phyloP scores from a whole-genome alignment of 164 flowering plant genomes.

The Magnolia changhungtana region DNA sequence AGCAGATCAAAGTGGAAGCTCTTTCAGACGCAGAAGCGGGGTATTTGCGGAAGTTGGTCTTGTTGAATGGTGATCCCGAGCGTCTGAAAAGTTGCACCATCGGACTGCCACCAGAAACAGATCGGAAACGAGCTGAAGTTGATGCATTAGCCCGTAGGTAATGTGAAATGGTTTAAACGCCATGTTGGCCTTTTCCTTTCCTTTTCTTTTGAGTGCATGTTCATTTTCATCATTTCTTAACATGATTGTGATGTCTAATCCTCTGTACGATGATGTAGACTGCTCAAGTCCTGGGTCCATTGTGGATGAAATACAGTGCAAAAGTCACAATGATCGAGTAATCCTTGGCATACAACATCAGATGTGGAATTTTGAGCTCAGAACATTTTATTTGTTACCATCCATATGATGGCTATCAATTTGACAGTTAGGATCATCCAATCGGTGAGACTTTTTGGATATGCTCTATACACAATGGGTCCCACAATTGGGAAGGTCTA shows the following conservation, averaged over 20 bases:
- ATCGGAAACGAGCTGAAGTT: conserved; percentile 65
- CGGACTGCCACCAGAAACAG: conserved; percentile 51
- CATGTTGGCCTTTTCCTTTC: background rate
- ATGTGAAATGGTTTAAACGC: background rate
- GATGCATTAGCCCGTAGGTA: conserved; percentile 89
- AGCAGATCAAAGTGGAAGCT: conserved; percentile 73
- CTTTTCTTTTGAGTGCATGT: background rate
- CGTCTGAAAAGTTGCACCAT: conserved; percentile 44
- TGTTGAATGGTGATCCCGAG: conserved; percentile 51
- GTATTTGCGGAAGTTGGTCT: conserved; percentile 62
- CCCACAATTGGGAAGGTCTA: background rate
- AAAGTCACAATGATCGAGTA: background rate
- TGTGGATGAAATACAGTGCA: background rate
- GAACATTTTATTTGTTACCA: background rate
- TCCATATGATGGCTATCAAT: background rate
- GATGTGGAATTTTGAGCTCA: background rate
- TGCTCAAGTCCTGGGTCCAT: background rate
- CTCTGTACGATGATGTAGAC: background rate
- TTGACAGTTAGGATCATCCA: too few species aligned
- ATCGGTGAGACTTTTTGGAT: background rate
- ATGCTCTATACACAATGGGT: background rate
- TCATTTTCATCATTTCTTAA: background rate
- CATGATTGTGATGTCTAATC: background rate
- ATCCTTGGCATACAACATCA: background rate
- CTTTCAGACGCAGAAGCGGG: conserved; percentile 69